Conservation (phyloP, 139 green algal species). For the Spirogloea muscicola region DNA sequence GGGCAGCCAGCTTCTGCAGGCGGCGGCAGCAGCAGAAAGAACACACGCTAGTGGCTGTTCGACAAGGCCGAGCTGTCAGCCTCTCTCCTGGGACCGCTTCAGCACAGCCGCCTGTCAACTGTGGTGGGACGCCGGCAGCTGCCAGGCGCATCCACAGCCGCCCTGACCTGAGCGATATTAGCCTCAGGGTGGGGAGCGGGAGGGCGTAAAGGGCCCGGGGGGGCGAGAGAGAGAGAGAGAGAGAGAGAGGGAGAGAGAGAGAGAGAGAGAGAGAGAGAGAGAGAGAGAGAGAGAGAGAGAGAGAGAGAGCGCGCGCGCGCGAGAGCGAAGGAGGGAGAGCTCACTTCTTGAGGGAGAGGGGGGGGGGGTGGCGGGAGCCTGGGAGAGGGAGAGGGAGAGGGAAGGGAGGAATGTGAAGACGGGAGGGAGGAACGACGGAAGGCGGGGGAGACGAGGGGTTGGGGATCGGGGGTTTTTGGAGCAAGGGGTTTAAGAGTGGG, state of each 20-base stretch:
- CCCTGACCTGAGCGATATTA: too few relatives aligned
- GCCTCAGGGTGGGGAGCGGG: background rate
- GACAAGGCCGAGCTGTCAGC: too few relatives aligned
- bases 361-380: too few relatives aligned
- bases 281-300: slow-evolving; percentile 5
- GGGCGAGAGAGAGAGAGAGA: background rate
- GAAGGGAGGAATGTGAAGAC: background rate
- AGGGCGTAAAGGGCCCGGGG: background rate
- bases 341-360: background rate
- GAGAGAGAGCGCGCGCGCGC: background rate
- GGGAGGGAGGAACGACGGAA: background rate
- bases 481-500: slow-evolving; percentile 7
- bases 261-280: background rate
- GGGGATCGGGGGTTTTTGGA: background rate
- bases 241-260: slow-evolving; percentile 4
- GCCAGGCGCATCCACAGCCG: too few relatives aligned
- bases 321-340: background rate
- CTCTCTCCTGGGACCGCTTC: too few relatives aligned
- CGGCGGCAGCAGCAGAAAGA: too few relatives aligned
- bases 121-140: too few relatives aligned
- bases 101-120: too few relatives aligned
- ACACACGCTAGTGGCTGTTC: too few relatives aligned
- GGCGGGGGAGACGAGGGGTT: slow-evolving; percentile 8
- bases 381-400: background rate
- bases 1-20: too few relatives aligned